phyloP scores from a whole-genome alignment of 371 early-diverging fungal genomes.

The Lichtheimia ornata region DNA sequence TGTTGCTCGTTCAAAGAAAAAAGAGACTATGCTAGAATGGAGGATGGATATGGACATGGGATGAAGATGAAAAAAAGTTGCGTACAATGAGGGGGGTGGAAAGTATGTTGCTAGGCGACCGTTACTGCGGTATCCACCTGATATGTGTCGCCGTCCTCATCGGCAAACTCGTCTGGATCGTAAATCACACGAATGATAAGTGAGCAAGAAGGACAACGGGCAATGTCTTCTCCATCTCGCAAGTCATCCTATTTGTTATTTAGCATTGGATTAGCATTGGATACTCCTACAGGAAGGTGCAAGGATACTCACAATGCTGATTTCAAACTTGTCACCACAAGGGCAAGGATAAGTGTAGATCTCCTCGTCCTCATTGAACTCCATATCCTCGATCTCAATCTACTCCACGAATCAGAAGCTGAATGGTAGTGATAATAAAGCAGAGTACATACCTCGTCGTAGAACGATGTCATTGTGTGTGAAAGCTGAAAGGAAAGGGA shows the following conservation, averaged over 20 bases:
- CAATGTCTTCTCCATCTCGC: slow-evolving; percentile 92
- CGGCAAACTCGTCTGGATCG: slow-evolving; percentile 73
- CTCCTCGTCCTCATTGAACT: slow-evolving; percentile 85
- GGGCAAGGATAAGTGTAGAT: slow-evolving; percentile 98
- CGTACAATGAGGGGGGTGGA: neutral
- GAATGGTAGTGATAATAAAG: slow-evolving; percentile 15
- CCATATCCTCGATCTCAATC: slow-evolving; percentile 97
- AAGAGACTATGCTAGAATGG: slow-evolving; percentile 1
- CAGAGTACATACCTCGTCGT: slow-evolving; percentile 67
- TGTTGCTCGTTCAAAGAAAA: neutral
- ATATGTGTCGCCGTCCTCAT: slow-evolving; percentile 42
- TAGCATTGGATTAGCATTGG: too few relatives aligned
- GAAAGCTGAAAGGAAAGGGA: neutral
- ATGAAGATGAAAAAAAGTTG: slow-evolving; percentile 9
- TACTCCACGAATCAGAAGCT: slow-evolving; percentile 12
- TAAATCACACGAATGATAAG: slow-evolving; percentile 87
- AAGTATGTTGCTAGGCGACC: slow-evolving; percentile 24
- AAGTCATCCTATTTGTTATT: slow-evolving; percentile 71
- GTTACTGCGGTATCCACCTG: slow-evolving; percentile 35
- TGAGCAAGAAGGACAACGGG: slow-evolving; percentile 96
- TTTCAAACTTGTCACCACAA: slow-evolving; percentile 99
- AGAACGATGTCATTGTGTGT: slow-evolving; percentile 64
- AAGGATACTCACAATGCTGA: slow-evolving; percentile 60
- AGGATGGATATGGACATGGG: neutral
- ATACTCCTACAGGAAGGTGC: neutral